phyloP scores from a whole-genome alignment of 2,329 filamentous ascomycete genomes.

The Elsinoe perseae region DNA sequence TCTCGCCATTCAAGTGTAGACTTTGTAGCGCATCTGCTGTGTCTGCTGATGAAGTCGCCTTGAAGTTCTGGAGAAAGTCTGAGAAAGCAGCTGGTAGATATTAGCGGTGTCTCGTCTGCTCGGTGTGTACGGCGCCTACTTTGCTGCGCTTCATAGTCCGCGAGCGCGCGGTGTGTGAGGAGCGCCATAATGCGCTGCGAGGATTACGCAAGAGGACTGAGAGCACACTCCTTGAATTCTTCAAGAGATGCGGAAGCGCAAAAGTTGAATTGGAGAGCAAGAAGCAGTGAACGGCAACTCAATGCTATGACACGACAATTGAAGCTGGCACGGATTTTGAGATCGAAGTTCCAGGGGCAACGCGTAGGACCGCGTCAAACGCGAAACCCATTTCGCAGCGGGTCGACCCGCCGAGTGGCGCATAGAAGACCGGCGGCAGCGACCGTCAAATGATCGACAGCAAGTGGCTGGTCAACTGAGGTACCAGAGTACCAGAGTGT shows the following conservation, averaged over 20 bases:
- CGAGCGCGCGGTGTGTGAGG: slow-evolving; percentile 65
- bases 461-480: neutral
- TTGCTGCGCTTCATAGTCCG: slow-evolving; percentile 84
- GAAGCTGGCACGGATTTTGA: slow-evolving; percentile 1
- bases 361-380: neutral
- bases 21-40: slow-evolving; percentile 75
- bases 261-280: neutral
- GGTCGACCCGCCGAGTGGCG: neutral
- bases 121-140: slow-evolving; percentile 44
- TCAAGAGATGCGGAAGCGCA: too few relatives aligned
- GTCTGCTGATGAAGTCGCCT: slow-evolving; percentile 58
- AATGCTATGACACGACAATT: neutral
- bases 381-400: slow-evolving; percentile 2
- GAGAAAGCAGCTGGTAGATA: slow-evolving; percentile 63
- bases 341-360: slow-evolving; percentile 5
- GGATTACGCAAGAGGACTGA: neutral
- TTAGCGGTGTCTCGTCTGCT: slow-evolving; percentile 26
- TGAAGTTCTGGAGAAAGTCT: slow-evolving; percentile 81
- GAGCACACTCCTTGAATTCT: too few relatives aligned
- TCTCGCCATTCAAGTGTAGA: slow-evolving; percentile 76
- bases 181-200: slow-evolving; percentile 61
- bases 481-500: too few relatives aligned
- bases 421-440: neutral
- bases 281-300: neutral
- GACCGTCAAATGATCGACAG: neutral